A percentile compares a stretch with the other conserved stretches of the same genome.
Conservation (phyloP, 2,329 filamentous ascomycete genomes). For the Xylaria arbuscula region DNA sequence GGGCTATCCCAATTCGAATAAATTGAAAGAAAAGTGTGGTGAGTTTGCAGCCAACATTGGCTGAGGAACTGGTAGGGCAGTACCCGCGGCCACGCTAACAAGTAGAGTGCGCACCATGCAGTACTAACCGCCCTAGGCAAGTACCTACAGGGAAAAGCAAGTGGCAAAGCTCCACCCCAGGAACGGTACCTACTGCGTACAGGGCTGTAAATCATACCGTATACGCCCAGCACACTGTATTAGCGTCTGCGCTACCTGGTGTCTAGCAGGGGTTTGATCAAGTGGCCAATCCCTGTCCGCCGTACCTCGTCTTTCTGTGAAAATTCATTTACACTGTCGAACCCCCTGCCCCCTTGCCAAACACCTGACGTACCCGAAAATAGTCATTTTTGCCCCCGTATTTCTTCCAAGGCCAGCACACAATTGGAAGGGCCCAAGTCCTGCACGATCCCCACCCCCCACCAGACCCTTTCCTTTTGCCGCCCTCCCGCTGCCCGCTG, state of each 20-base stretch:
- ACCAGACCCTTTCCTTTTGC: slow-evolving; percentile 25
- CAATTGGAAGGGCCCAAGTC: slow-evolving; percentile 23
- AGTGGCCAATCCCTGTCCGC: slow-evolving; percentile 19
- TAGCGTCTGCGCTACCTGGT: neutral
- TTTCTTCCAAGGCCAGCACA: slow-evolving; percentile 35
- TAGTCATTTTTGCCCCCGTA: slow-evolving; percentile 40
- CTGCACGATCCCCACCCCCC: slow-evolving; percentile 26
- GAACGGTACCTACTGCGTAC: slow-evolving; percentile 25
- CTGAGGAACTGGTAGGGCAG: slow-evolving; percentile 11
- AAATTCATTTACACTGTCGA: slow-evolving; percentile 40
- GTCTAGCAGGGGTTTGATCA: slow-evolving; percentile 13
- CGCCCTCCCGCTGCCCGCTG: slow-evolving; percentile 24
- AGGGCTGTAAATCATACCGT: slow-evolving; percentile 1
- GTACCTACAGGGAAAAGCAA: slow-evolving; percentile 24
- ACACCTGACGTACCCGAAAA: slow-evolving; percentile 36
- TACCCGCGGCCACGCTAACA: slow-evolving; percentile 13
- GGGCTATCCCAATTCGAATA: slow-evolving; percentile 23
- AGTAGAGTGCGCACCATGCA: slow-evolving; percentile 4
- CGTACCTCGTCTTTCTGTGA: slow-evolving; percentile 10
- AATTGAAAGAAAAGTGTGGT: slow-evolving; percentile 14
- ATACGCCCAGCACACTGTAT: neutral
- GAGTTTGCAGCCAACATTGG: slow-evolving; percentile 12
- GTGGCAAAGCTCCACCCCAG: slow-evolving; percentile 31
- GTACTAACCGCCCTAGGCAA: neutral
- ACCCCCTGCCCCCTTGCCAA: slow-evolving; percentile 31